These are phyloP conservation scores for Sanghuangporus baumii DNA, from an alignment of 1,284 basidiomycete species.

Conservation along the genomic window DNA sequence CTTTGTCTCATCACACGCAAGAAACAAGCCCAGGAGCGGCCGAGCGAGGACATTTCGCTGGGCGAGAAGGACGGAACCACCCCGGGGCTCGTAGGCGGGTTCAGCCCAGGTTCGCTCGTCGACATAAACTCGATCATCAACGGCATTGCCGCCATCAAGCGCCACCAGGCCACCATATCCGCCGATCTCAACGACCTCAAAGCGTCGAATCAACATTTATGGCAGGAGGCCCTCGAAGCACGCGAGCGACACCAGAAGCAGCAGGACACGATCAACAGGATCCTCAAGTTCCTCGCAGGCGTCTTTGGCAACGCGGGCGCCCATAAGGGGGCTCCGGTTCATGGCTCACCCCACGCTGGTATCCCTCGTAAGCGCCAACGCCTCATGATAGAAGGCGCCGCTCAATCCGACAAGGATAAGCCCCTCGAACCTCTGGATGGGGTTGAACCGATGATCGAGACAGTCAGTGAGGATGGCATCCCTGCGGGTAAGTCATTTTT, in stretches of 20 bases:
- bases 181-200: conserved; percentile 87
- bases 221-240: conserved; percentile 86
- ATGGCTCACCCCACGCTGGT: conserved; percentile 36
- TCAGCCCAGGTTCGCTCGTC: conserved; percentile 47
- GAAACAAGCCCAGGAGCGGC: conserved; percentile 42
- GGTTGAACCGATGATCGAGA: conserved; percentile 26
- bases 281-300: conserved; percentile 54
- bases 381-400: conserved; percentile 62
- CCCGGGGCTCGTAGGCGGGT: conserved; percentile 18
- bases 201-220: conserved; percentile 82
- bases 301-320: conserved; percentile 41
- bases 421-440: conserved; percentile 36
- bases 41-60: conserved; percentile 25
- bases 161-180: conserved; percentile 87
- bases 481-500: conserved; percentile 12
- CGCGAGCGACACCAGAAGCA: conserved; percentile 54
- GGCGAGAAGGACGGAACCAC: conserved; percentile 18
- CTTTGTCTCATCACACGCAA: conserved; percentile 86
- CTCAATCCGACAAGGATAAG: conserved; percentile 29
- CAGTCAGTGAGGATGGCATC: conserved; percentile 15
- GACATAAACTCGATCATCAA: conserved; percentile 75
- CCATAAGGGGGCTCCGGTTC: conserved; percentile 19
- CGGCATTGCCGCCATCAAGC: conserved; percentile 85
- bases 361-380: conserved; percentile 48
- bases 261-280: conserved; percentile 60